A percentile compares a stretch with the other conserved stretches of the same genome.
phyloP scores from a whole-genome alignment of 208 protist genomes.

The Endotrypanum monterogeii region DNA sequence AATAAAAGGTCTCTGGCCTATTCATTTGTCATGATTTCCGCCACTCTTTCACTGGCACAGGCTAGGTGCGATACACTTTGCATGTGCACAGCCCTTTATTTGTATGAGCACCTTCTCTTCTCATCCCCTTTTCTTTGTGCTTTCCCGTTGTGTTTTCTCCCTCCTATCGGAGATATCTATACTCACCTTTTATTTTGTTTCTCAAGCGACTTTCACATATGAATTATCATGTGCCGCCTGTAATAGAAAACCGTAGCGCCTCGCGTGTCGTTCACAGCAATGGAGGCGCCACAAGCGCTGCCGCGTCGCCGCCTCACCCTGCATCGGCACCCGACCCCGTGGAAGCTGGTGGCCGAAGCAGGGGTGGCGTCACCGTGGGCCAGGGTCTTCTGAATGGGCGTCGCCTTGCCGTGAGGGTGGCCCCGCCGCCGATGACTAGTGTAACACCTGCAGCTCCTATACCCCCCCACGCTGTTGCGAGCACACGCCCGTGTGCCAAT shows the following conservation, averaged over 20 bases:
- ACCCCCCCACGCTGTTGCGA: neutral
- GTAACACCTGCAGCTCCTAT: neutral
- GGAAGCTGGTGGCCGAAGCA: neutral
- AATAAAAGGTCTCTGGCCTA: too few species aligned
- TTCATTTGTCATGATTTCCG: neutral
- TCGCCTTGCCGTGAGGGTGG: constrained; percentile 16
- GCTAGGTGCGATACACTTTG: neutral
- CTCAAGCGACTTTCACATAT: neutral
- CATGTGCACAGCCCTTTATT: neutral
- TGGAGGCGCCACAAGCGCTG: neutral
- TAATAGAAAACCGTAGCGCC: neutral
- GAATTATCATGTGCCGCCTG: constrained; percentile 18
- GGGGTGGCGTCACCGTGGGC: constrained; percentile 9
- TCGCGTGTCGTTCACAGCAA: neutral
- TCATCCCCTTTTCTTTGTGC: neutral
- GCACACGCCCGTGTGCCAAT: neutral
- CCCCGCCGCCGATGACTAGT: neutral
- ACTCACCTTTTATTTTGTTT: neutral
- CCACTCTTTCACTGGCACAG: neutral
- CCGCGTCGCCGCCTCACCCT: neutral
- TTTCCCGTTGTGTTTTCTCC: too few species aligned
- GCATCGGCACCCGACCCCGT: neutral
- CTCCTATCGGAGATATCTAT: too few species aligned
- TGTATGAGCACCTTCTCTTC: neutral
- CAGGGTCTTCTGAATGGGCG: constrained; percentile 16